A percentile compares a stretch with the other conserved stretches of the same genome.
Conservation (phyloP, 2,329 filamentous ascomycete species). For the Trichoderma harzianum region DNA sequence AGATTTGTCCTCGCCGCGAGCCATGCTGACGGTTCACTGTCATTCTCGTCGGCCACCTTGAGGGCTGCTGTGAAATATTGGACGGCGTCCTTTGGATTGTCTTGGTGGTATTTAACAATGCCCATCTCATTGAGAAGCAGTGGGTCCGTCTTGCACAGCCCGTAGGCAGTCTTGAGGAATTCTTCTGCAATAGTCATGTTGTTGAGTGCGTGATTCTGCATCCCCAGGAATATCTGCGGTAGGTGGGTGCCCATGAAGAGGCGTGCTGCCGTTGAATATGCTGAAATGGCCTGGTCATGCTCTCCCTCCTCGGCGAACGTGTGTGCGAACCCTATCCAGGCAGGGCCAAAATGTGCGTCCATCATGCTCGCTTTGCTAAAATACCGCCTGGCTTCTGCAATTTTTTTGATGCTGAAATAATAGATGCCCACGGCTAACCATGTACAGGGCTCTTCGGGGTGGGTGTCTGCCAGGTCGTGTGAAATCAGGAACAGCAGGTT, state of each 20-base stretch:
- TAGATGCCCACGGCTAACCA: slow-evolving; percentile 96
- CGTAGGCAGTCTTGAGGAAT: slow-evolving; percentile 86
- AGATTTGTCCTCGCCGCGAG: slow-evolving; percentile 83
- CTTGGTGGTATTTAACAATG: slow-evolving; percentile 91
- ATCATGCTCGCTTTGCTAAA: slow-evolving; percentile 98
- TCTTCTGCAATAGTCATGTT: slow-evolving; percentile 93
- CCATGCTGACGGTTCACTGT: slow-evolving; percentile 79
- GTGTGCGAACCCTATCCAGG: slow-evolving; percentile 98
- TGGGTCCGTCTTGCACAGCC: slow-evolving; percentile 79
- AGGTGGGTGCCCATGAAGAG: slow-evolving; percentile 96
- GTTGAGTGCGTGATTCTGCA: slow-evolving; percentile 96
- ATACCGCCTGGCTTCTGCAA: slow-evolving; percentile 89
- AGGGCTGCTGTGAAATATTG: slow-evolving; percentile 76
- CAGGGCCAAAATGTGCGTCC: slow-evolving; percentile 94
- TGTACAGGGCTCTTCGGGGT: slow-evolving; percentile 85
- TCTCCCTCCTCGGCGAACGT: slow-evolving; percentile 97
- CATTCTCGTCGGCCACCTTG: slow-evolving; percentile 72
- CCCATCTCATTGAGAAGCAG: slow-evolving; percentile 93
- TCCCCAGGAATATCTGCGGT: slow-evolving; percentile 91
- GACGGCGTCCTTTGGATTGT: slow-evolving; percentile 70
- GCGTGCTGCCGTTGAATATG: slow-evolving; percentile 91
- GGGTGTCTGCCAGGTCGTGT: slow-evolving; percentile 87
- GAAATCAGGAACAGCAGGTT: slow-evolving; percentile 89
- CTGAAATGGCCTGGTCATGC: slow-evolving; percentile 96
- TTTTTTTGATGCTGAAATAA: slow-evolving; percentile 84